A percentile compares a stretch with the other conserved stretches of the same genome.
Conservation (phyloP, 2,329 filamentous ascomycete species). For the Arthrobotrys megalospora region DNA sequence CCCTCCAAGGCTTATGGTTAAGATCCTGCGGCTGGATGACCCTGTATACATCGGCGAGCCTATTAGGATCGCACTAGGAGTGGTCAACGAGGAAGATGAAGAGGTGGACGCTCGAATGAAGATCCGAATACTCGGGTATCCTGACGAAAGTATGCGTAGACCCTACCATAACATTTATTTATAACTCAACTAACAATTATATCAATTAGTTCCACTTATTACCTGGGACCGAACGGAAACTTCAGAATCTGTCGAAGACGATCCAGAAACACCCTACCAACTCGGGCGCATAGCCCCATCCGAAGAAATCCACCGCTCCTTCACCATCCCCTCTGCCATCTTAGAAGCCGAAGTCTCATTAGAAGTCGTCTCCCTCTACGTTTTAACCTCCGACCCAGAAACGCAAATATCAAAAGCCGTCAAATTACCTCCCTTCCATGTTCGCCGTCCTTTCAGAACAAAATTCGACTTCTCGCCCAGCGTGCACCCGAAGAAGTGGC, state of each 20-base stretch:
- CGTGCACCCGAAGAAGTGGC: slow-evolving; percentile 84
- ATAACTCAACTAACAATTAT: slow-evolving; percentile 50
- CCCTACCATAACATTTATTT: slow-evolving; percentile 1
- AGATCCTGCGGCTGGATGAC: slow-evolving; percentile 68
- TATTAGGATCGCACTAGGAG: slow-evolving; percentile 77
- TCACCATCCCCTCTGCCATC: slow-evolving; percentile 63
- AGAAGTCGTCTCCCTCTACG: slow-evolving; percentile 75
- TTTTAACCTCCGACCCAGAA: slow-evolving; percentile 82
- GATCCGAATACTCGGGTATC: slow-evolving; percentile 76
- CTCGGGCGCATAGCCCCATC: slow-evolving; percentile 47
- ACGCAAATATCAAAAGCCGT: slow-evolving; percentile 84
- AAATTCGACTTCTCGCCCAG: slow-evolving; percentile 89
- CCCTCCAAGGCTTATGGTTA: slow-evolving; percentile 90
- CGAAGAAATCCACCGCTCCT: slow-evolving; percentile 49
- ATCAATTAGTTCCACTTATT: slow-evolving; percentile 51
- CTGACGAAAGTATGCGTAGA: slow-evolving; percentile 63
- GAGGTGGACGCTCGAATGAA: slow-evolving; percentile 81
- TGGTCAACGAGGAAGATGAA: slow-evolving; percentile 87
- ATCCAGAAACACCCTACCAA: slow-evolving; percentile 51
- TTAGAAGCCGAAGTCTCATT: slow-evolving; percentile 63
- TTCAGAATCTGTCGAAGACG: slow-evolving; percentile 41
- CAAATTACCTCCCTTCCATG: slow-evolving; percentile 78
- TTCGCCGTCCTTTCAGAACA: slow-evolving; percentile 85
- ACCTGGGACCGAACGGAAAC: slow-evolving; percentile 55
- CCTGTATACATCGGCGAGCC: slow-evolving; percentile 90